These are phyloP conservation scores for Oryza glaberrima DNA, from an alignment of 176 grass and related monocot species.

Conservation along the genomic window DNA sequence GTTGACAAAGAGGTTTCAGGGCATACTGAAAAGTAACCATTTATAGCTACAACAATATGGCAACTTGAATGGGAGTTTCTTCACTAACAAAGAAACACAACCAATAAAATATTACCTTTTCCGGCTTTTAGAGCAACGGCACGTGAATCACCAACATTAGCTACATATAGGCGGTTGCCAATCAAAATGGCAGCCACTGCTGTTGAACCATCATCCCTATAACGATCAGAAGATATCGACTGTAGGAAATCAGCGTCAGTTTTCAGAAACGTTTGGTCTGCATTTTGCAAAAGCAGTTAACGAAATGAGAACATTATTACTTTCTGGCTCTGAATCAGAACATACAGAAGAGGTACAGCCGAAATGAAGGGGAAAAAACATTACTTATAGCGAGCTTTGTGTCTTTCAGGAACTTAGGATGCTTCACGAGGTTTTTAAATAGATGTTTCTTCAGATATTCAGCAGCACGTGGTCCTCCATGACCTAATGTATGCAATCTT, in stretches of 20 bases:
- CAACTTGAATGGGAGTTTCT: background rate
- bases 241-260: conserved; percentile 79
- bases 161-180: conserved; percentile 71
- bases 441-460: conserved; percentile 85
- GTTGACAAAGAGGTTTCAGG: background rate
- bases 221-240: conserved; percentile 46
- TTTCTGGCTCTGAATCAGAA: conserved; percentile 23
- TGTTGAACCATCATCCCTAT: conserved; percentile 90
- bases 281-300: conserved; percentile 34
- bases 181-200: conserved; percentile 74
- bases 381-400: conserved; percentile 84
- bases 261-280: conserved; percentile 65
- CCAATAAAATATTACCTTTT: background rate
- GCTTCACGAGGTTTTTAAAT: conserved; percentile 81
- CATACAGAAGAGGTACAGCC: conserved; percentile 9
- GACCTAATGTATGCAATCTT: conserved; percentile 52
- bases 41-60: background rate
- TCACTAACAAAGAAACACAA: background rate
- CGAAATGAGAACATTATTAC: conserved; percentile 26
- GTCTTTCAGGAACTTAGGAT: conserved; percentile 77
- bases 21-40: background rate
- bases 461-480: conserved; percentile 71
- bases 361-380: conserved; percentile 21
- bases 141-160: conserved; percentile 96
- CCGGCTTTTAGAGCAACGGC: conserved; percentile 68